These are phyloP conservation scores for Lachancea mirantina DNA, from an alignment of 805 yeast genomes.

Conservation along the genomic window DNA sequence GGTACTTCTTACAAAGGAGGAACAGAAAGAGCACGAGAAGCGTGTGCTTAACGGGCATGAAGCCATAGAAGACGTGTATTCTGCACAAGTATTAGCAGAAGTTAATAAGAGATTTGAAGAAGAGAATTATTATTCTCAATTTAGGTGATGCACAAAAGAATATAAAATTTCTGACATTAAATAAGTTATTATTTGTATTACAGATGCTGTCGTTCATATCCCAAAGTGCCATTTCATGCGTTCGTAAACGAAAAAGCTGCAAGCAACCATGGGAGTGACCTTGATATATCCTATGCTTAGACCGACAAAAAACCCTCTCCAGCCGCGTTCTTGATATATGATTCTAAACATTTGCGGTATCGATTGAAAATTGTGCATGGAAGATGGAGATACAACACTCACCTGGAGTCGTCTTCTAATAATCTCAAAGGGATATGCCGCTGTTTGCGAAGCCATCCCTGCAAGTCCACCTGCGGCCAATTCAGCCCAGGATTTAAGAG, in stretches of 20 bases:
- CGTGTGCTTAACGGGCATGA: constrained; percentile 67
- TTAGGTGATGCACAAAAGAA: constrained; percentile 21
- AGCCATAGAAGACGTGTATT: constrained; percentile 54
- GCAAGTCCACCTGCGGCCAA: constrained; percentile 92
- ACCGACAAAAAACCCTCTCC: constrained; percentile 88
- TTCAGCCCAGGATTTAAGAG: constrained; percentile 87
- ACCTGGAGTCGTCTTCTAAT: constrained; percentile 94
- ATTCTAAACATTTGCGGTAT: constrained; percentile 36
- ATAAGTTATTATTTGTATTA: constrained; percentile 1
- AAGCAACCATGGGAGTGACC: constrained; percentile 95
- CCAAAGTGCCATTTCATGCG: constrained; percentile 66
- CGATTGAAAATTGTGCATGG: constrained; percentile 27
- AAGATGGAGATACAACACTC: constrained; percentile 70
- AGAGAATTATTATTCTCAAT: constrained; percentile 66
- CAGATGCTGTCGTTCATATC: constrained; percentile 35
- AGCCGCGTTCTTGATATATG: constrained; percentile 68
- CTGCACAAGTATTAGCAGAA: constrained; percentile 46
- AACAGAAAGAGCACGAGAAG: constrained; percentile 72
- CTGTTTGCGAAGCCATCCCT: constrained; percentile 91
- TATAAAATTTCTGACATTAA: constrained; percentile 1
- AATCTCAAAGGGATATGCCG: constrained; percentile 95
- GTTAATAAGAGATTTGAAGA: constrained; percentile 63
- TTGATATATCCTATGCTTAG: constrained; percentile 91
- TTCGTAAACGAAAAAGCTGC: constrained; percentile 92
- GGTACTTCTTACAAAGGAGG: constrained; percentile 83